Percentiles rank a stretch among this genome's conserved stretches.
These are phyloP conservation scores for Termitomyces heimii DNA, from an alignment of 768 basidiomycete species.

Conservation along the genomic window DNA sequence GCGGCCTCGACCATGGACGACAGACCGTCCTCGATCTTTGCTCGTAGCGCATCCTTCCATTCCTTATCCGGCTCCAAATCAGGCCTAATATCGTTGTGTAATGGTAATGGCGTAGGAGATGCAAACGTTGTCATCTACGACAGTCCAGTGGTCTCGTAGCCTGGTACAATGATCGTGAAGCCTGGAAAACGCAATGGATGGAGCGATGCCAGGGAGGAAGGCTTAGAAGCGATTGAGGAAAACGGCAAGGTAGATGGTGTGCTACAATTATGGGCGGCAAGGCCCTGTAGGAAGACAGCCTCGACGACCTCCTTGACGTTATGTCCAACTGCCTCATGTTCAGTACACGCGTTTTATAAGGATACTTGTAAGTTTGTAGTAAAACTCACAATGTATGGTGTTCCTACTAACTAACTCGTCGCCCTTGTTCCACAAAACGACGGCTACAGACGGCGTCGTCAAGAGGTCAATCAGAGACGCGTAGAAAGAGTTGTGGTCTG, in stretches of 20 bases:
- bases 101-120: constrained; percentile 18
- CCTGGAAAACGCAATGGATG: constrained; percentile 2
- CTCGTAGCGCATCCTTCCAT: constrained; percentile 43
- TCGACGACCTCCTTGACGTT: constrained; percentile 30
- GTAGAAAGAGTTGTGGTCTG: constrained; percentile 12
- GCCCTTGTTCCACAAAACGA: constrained; percentile 8
- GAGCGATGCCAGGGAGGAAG: constrained; percentile 11
- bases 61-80: constrained; percentile 47
- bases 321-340: constrained; percentile 53
- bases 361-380: constrained; percentile 8
- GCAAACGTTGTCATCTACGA: constrained; percentile 31
- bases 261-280: constrained; percentile 17
- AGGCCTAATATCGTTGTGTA: constrained; percentile 19
- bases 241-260: constrained; percentile 12
- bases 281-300: constrained; percentile 16
- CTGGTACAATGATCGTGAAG: constrained; percentile 6
- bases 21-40: constrained; percentile 43
- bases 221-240: constrained; percentile 4
- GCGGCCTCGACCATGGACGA: constrained; percentile 51
- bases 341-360: constrained; percentile 40
- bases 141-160: constrained; percentile 3
- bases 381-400: constrained; percentile 20
- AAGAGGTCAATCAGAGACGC: constrained; percentile 11
- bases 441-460: constrained; percentile 8
- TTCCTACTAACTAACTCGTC: not conserved